Evolutionary conservation across 345 rosid species (phyloP).

Genomic region (Brassica rapa): DNA sequence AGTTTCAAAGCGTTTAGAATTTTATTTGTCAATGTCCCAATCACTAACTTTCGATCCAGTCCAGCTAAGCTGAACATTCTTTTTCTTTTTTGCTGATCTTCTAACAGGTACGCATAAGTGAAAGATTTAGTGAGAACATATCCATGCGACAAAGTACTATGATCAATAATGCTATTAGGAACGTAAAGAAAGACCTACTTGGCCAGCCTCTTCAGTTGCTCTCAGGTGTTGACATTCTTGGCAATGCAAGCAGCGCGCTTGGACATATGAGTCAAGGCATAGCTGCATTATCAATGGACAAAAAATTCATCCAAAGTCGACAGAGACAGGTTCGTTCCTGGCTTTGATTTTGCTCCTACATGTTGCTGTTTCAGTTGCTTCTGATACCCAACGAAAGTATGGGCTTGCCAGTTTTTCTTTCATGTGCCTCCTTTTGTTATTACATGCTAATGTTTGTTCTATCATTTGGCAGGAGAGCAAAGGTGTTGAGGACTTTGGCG

Average conservation of each 20-base stretch:
- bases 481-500: slow-evolving; percentile 96
- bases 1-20: slow-evolving; percentile 3
- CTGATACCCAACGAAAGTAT: background rate
- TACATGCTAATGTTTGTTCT: slow-evolving; percentile 7
- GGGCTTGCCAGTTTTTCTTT: background rate
- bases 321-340: slow-evolving; percentile 77
- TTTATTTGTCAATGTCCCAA: slow-evolving; percentile 6
- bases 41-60: slow-evolving; percentile 5
- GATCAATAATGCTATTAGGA: slow-evolving; percentile 77
- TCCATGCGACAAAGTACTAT: slow-evolving; percentile 95
- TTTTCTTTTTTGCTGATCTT: slow-evolving; percentile 6
- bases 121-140: slow-evolving; percentile 75
- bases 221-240: slow-evolving; percentile 94
- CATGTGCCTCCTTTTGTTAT: background rate
- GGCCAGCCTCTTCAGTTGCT: slow-evolving; percentile 98
- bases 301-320: slow-evolving; percentile 90
- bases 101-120: slow-evolving; percentile 82
- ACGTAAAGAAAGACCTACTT: slow-evolving; percentile 84
- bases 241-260: slow-evolving; percentile 99
- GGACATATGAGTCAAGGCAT: slow-evolving; percentile 99
- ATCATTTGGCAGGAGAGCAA: slow-evolving; percentile 71
- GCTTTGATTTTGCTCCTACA: slow-evolving; percentile 19
- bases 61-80: background rate
- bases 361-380: slow-evolving; percentile 19
- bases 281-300: slow-evolving; percentile 98